Conservation (phyloP, 164 flowering plant species). For the Umbellularia californica region DNA sequence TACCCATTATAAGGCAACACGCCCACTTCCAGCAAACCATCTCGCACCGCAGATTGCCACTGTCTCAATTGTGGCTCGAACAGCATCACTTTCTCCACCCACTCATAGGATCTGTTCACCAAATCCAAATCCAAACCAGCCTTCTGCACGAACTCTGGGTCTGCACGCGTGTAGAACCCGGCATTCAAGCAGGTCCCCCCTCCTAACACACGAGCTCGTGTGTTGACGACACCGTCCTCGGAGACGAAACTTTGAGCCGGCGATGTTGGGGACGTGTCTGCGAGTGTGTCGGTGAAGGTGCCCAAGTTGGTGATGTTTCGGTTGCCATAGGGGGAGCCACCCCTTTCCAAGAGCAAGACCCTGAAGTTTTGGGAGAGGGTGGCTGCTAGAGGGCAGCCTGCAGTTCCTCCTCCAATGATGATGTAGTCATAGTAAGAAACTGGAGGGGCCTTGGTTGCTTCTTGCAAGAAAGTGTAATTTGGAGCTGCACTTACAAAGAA, state of each 20-base stretch:
- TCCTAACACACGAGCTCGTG: constrained; percentile 64
- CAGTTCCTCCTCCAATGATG: constrained; percentile 76
- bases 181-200: constrained; percentile 80
- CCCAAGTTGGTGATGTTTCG: constrained; percentile 36
- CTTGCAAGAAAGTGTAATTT: constrained; percentile 44
- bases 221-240: constrained; percentile 66
- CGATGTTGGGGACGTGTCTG: constrained; percentile 44
- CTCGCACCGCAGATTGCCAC: constrained; percentile 76
- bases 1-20: constrained; percentile 66
- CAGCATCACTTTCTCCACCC: constrained; percentile 70
- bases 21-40: constrained; percentile 62
- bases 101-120: constrained; percentile 55
- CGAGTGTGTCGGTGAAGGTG: constrained; percentile 29
- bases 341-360: constrained; percentile 66
- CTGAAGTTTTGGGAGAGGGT: constrained; percentile 56
- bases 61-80: constrained; percentile 45
- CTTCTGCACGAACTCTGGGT: constrained; percentile 20
- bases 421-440: constrained; percentile 56
- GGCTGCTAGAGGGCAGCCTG: constrained; percentile 80
- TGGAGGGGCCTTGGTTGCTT: constrained; percentile 54
- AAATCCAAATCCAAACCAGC: constrained; percentile 40
- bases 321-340: constrained; percentile 67
- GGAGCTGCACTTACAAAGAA: constrained; percentile 40
- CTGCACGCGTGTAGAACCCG: constrained; percentile 66
- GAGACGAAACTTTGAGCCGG: constrained; percentile 62